Base-by-base conservation (phyloP, 768 basidiomycete genomes). In the Imleria badia region DNA sequence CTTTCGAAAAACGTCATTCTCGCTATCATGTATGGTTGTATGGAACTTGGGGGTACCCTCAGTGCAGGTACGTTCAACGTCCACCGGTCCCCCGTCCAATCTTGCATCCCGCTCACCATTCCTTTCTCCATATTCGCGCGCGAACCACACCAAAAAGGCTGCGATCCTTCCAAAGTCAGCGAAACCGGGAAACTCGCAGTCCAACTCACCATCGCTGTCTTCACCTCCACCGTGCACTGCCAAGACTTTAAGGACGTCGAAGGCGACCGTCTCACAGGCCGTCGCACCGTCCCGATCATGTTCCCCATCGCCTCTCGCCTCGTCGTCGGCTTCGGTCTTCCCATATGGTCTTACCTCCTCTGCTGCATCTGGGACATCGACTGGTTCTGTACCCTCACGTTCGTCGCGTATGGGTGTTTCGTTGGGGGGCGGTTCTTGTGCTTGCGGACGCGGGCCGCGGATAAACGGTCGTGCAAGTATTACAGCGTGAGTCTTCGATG, bases 231-330 rank as follows among this genome's bases (percentile, higher is more conserved):
- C 5, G 75, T 79, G 12, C 78, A 80, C 20, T 73, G 76, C 3
- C 77, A 80, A 61, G 80, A 81, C 52, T 81, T 77, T 53, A 69
- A 75, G 29, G 80, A 81, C 49, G 60, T 73, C 14, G 66, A 68
- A n/a, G 79, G 79, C 0, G 80, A 81, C 45, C 59, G 61, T 6
- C 45, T 67, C n/a, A 65, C 66, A 0, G 75, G 76, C 1, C 70
- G 79, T 5, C 20, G 66, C 2, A 81, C 79, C 0, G 60, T 81
- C 22, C 79, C 79, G 1, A 76, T 81, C 48, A 70, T 72, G 31
- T 72, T 73, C 33, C 80, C 80, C 1, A 52, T 69, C 19, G 33
- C 65, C 1, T 73, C 76, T 0, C 67, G 77, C 6, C 50, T 69
- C 20, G 70, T 66, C 6, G 69, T 72, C 31, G 60, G 73, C 13